Conservation (phyloP, 2,329 filamentous ascomycete species). For the Fusarium bactridioides region DNA sequence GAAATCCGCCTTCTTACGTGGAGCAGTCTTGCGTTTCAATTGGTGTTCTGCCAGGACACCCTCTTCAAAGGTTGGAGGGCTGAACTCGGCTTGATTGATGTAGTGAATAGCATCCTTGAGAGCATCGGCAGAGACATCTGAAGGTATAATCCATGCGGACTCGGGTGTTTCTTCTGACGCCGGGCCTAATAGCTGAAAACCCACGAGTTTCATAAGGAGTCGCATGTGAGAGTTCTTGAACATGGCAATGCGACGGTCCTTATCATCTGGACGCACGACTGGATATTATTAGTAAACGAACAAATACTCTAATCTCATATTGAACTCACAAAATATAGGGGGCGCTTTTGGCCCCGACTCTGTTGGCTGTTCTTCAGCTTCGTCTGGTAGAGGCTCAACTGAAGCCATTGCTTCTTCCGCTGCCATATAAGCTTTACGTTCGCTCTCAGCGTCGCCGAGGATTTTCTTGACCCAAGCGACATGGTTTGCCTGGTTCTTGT, state of each 20-base stretch:
- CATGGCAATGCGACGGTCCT: slow-evolving; percentile 74
- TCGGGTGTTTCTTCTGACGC: slow-evolving; percentile 74
- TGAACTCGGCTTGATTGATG: slow-evolving; percentile 81
- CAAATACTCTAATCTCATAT: background rate
- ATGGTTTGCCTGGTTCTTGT: slow-evolving; percentile 78
- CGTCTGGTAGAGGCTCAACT: slow-evolving; percentile 46
- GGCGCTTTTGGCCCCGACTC: slow-evolving; percentile 42
- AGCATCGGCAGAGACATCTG: slow-evolving; percentile 67
- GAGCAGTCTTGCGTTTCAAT: slow-evolving; percentile 73
- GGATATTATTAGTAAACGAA: slow-evolving; percentile 41
- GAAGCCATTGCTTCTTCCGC: slow-evolving; percentile 67
- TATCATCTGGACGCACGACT: slow-evolving; percentile 71
- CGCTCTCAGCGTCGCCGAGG: slow-evolving; percentile 71
- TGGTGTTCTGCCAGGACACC: slow-evolving; percentile 78
- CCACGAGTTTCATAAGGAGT: slow-evolving; percentile 80
- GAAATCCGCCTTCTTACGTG: slow-evolving; percentile 66
- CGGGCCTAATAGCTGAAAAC: slow-evolving; percentile 67
- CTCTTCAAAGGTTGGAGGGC: slow-evolving; percentile 79
- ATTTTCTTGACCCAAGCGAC: slow-evolving; percentile 84
- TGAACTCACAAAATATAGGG: slow-evolving; percentile 47
- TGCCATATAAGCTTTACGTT: slow-evolving; percentile 81
- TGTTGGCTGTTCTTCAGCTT: slow-evolving; percentile 41
- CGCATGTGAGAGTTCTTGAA: slow-evolving; percentile 91
- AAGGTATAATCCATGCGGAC: slow-evolving; percentile 80
- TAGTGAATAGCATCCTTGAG: slow-evolving; percentile 74